Evolutionary conservation across 2,329 filamentous ascomycete genomes (phyloP).

Genomic region (Aspergillus sp.): DNA sequence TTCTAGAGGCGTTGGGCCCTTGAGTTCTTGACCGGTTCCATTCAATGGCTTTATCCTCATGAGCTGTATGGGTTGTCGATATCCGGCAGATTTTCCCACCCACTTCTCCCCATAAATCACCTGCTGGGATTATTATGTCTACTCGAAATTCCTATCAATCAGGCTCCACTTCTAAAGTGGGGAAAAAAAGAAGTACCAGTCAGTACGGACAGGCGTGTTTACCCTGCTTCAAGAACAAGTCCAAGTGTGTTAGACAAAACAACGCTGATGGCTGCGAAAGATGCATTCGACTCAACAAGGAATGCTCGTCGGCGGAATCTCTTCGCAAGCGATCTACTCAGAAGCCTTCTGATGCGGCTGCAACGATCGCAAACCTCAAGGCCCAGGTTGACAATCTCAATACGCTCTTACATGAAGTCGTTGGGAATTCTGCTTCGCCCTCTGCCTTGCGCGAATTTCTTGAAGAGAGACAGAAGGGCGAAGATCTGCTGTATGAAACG

Average conservation of each 20-base stretch:
- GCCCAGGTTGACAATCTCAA: neutral
- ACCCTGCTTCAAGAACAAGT: slow-evolving; percentile 5
- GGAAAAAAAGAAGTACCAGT: neutral
- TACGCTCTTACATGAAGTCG: neutral
- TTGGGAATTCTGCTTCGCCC: neutral
- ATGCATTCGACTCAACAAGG: neutral
- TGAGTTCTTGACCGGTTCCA: neutral
- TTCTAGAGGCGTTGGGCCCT: neutral
- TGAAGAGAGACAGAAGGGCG: neutral
- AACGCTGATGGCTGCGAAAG: neutral
- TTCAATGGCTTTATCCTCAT: neutral
- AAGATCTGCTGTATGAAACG: neutral
- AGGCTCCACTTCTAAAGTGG: neutral
- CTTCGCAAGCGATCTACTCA: neutral
- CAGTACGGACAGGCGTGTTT: neutral
- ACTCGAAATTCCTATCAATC: neutral
- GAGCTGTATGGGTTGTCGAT: neutral
- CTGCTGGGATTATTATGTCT: neutral
- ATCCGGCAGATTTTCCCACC: neutral
- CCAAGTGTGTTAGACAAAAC: neutral
- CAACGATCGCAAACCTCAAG: neutral
- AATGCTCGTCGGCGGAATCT: neutral
- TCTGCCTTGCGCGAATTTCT: neutral
- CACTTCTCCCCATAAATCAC: neutral
- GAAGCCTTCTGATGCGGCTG: neutral